Evolutionary conservation across 1,284 basidiomycete genomes (phyloP).

Genomic region (Apiotrichum mycotoxinovorans): DNA sequence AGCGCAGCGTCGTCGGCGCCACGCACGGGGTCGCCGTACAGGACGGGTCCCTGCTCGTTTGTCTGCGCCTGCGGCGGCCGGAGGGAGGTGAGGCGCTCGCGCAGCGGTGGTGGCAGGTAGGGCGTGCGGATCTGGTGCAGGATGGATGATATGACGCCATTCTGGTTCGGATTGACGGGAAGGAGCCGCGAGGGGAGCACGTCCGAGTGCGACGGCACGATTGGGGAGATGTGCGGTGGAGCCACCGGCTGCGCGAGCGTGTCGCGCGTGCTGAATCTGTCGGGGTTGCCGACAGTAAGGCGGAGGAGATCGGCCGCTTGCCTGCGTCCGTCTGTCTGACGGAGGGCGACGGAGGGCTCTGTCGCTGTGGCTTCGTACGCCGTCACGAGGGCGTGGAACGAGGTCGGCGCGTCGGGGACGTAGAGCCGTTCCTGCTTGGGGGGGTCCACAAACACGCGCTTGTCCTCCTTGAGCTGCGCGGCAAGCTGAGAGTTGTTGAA

Average conservation of each 20-base stretch:
- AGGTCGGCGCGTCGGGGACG: constrained; percentile 27
- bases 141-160: constrained; percentile 29
- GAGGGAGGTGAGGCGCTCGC: constrained; percentile 40
- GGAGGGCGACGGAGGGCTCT: constrained; percentile 34
- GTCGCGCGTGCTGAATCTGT: constrained; percentile 30
- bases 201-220: constrained; percentile 35
- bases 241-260: constrained; percentile 27
- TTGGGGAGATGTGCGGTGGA: constrained; percentile 29
- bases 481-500: constrained; percentile 35
- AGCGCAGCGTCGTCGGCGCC: constrained; percentile 36
- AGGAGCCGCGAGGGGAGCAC: constrained; percentile 26
- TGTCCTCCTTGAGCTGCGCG: background rate
- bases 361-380: constrained; percentile 29
- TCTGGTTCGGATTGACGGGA: constrained; percentile 34
- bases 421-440: constrained; percentile 8
- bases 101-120: constrained; percentile 34
- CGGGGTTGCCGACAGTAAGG: constrained; percentile 32
- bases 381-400: constrained; percentile 31
- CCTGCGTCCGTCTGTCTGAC: constrained; percentile 31
- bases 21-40: constrained; percentile 35
- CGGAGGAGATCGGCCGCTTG: constrained; percentile 39
- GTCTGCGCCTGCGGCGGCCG: constrained; percentile 31
- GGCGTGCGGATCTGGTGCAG: constrained; percentile 37
- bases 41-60: constrained; percentile 20
- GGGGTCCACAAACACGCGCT: constrained; percentile 28